These are phyloP conservation scores for Botrytis fragariae DNA, from an alignment of 2,329 filamentous ascomycete genomes.

Conservation along the genomic window DNA sequence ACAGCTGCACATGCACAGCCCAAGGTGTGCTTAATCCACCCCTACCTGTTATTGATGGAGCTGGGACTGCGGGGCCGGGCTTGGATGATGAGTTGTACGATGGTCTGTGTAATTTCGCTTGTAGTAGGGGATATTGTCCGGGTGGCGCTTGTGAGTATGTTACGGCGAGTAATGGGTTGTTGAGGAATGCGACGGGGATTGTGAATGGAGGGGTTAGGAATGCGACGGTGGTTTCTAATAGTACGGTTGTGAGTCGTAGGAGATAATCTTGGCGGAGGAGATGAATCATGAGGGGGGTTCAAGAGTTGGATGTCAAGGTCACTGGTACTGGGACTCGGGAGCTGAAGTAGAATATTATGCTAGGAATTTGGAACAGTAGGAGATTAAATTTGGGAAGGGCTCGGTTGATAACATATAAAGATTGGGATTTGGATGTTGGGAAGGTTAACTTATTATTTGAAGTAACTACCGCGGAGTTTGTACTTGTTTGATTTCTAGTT, in stretches of 20 bases:
- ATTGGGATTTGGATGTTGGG: neutral
- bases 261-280: neutral
- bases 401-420: neutral
- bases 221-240: neutral
- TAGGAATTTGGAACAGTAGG: neutral
- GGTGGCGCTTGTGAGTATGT: slow-evolving; percentile 26
- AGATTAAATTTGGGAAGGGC: too few relatives aligned
- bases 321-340: neutral
- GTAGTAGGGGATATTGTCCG: slow-evolving; percentile 20
- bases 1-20: neutral
- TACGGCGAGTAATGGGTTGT: neutral
- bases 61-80: neutral
- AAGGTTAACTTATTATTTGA: neutral
- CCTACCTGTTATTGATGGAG: neutral
- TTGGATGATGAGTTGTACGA: neutral
- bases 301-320: neutral
- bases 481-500: neutral
- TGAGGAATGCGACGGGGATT: neutral
- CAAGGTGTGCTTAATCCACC: neutral
- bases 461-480: neutral
- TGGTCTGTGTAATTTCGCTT: neutral
- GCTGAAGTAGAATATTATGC: neutral
- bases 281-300: too few relatives aligned
- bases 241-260: neutral
- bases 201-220: neutral